Conservation (phyloP, 331 rosid genomes). For the Ulmus americana region DNA sequence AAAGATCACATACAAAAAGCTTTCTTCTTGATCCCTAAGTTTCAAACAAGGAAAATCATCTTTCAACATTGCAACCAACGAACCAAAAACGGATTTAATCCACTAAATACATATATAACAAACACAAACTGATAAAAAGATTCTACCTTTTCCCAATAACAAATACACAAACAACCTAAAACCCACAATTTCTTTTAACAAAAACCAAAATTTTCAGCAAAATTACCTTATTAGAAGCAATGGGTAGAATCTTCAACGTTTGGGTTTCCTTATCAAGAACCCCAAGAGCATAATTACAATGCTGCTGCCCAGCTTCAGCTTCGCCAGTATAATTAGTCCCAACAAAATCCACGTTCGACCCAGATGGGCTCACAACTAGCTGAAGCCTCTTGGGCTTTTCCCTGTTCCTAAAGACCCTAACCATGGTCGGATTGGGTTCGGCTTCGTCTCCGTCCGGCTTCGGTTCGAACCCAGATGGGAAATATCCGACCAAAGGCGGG, state of each 20-base stretch:
- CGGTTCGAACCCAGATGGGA: constrained; percentile 75
- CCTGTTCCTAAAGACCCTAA: constrained; percentile 43
- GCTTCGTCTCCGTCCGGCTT: constrained; percentile 4
- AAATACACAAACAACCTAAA: not conserved
- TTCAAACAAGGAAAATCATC: not conserved
- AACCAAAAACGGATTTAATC: not conserved
- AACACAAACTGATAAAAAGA: not conserved
- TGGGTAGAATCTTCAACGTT: constrained; percentile 52
- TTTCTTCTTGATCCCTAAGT: not conserved
- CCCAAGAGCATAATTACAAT: constrained; percentile 54
- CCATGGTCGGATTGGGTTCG: constrained; percentile 21
- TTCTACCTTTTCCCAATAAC: too few species aligned
- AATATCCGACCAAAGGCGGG: constrained; percentile 66
- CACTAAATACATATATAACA: not conserved
- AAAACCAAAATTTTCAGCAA: not conserved
- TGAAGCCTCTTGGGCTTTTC: constrained; percentile 50
- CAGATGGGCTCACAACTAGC: constrained; percentile 60
- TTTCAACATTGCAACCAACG: not conserved
- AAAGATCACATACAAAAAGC: too few species aligned
- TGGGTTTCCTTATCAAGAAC: constrained; percentile 65
- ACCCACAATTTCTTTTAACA: constrained; percentile 2
- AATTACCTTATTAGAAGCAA: constrained; percentile 64
- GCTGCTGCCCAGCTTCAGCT: constrained; percentile 58
- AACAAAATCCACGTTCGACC: constrained; percentile 60
- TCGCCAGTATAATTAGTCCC: constrained; percentile 71